Percentiles rank a stretch among this genome's conserved stretches.
phyloP scores from a whole-genome alignment of 225 moss, liverwort and hornwort genomes.

The Polytrichum formosum region DNA sequence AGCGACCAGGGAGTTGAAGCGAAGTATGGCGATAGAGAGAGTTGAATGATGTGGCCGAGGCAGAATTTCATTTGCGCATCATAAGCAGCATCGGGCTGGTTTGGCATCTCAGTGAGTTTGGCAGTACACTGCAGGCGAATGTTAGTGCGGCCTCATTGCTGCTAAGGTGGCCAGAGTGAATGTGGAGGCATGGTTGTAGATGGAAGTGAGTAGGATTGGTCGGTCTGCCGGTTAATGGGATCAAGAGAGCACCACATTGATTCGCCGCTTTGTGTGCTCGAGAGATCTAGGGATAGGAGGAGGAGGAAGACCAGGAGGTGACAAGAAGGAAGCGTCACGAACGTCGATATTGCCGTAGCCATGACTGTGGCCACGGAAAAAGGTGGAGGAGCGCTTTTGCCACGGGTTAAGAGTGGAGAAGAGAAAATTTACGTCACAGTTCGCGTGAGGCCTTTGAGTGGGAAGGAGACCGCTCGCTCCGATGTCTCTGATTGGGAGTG shows the following conservation, averaged over 20 bases:
- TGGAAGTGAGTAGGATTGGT: not conserved
- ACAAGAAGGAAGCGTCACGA: too few species aligned
- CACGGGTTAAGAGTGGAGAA: conserved; percentile 36
- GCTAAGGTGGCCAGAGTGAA: not conserved
- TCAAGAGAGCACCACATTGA: not conserved
- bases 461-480: conserved; percentile 43
- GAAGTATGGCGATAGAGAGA: too few species aligned
- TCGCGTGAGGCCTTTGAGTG: conserved; percentile 56
- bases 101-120: too few species aligned
- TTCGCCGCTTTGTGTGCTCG: not conserved
- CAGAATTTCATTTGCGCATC: too few species aligned
- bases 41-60: too few species aligned
- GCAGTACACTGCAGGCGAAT: too few species aligned
- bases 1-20: too few species aligned
- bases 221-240: conserved; percentile 1
- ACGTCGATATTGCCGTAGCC: not conserved
- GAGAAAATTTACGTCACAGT: conserved; percentile 72
- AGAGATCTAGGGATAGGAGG: not conserved
- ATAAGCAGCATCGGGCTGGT: too few species aligned
- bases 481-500: conserved; percentile 58
- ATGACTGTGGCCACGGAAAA: conserved; percentile 12
- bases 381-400: not conserved
- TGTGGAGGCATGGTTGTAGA: not conserved
- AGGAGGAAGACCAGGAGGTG: not conserved
- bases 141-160: too few species aligned